phyloP scores from a whole-genome alignment of 176 grass and related monocot species.

The Oryza brachyantha region DNA sequence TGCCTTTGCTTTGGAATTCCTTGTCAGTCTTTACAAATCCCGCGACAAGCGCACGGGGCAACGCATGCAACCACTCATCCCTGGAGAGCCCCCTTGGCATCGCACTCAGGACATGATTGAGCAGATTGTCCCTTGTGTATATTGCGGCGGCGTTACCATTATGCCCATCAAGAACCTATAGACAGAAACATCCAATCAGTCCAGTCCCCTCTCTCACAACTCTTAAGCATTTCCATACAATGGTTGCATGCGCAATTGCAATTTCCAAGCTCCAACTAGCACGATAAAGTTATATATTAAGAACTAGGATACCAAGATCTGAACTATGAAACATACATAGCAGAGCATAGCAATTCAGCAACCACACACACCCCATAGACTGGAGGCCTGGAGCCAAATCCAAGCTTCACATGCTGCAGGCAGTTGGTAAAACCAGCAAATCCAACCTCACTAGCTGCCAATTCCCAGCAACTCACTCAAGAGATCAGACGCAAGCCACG shows the following conservation, averaged over 20 bases:
- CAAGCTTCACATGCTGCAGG: conserved; percentile 12
- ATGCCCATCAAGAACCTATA: conserved; percentile 88
- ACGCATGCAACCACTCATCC: conserved; percentile 84
- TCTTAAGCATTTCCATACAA: background rate
- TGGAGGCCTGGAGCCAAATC: conserved; percentile 21
- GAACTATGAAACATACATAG: background rate
- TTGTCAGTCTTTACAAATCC: conserved; percentile 94
- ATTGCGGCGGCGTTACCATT: conserved; percentile 90
- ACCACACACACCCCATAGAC: background rate
- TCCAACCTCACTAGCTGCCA: background rate
- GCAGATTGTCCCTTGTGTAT: conserved; percentile 93
- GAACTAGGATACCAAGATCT: conserved; percentile 19
- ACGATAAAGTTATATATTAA: background rate
- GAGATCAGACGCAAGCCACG: background rate
- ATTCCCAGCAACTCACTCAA: background rate
- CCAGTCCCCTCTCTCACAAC: background rate
- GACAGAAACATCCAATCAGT: conserved; percentile 8
- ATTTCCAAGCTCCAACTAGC: background rate
- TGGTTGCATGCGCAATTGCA: background rate
- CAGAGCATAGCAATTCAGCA: conserved; percentile 7
- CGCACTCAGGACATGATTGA: conserved; percentile 77
- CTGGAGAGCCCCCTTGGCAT: conserved; percentile 61
- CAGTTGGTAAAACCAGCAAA: background rate
- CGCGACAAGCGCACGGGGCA: conserved; percentile 74
- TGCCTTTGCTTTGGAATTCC: conserved; percentile 88